Percentiles rank a stretch among this genome's conserved stretches.
Conservation (phyloP, 2,329 filamentous ascomycete genomes). For the Colletotrichum echinochloae region DNA sequence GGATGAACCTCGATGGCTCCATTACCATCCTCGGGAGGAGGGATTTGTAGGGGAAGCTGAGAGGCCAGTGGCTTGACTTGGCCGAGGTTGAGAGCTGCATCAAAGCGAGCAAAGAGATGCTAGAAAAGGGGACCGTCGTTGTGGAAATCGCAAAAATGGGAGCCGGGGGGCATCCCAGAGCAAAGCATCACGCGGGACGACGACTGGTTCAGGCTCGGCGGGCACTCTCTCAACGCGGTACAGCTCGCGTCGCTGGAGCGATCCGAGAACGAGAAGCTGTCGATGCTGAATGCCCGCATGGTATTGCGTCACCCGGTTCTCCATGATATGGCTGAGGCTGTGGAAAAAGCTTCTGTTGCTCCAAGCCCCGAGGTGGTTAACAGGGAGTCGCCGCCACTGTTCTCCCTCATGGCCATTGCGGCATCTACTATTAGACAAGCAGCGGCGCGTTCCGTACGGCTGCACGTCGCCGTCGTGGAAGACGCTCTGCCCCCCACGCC, state of each 20-base stretch:
- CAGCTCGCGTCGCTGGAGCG: neutral
- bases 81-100: conserved; percentile 46
- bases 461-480: neutral
- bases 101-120: neutral
- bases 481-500: neutral
- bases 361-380: too few species aligned
- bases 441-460: neutral
- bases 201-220: neutral
- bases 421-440: neutral
- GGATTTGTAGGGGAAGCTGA: conserved; percentile 49
- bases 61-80: conserved; percentile 49
- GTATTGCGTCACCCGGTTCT: neutral
- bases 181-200: neutral
- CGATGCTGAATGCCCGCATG: neutral
- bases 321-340: neutral
- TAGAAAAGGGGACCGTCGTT: neutral
- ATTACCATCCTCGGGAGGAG: conserved; percentile 44
- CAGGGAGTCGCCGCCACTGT: neutral
- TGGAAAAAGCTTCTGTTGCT: neutral
- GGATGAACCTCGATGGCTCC: conserved; percentile 42
- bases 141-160: neutral
- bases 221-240: neutral
- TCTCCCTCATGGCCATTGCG: neutral
- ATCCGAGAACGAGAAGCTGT: neutral
- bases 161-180: neutral